These are phyloP conservation scores for Phylloporus sp. DNA, from an alignment of 768 basidiomycete genomes.

Conservation along the genomic window DNA sequence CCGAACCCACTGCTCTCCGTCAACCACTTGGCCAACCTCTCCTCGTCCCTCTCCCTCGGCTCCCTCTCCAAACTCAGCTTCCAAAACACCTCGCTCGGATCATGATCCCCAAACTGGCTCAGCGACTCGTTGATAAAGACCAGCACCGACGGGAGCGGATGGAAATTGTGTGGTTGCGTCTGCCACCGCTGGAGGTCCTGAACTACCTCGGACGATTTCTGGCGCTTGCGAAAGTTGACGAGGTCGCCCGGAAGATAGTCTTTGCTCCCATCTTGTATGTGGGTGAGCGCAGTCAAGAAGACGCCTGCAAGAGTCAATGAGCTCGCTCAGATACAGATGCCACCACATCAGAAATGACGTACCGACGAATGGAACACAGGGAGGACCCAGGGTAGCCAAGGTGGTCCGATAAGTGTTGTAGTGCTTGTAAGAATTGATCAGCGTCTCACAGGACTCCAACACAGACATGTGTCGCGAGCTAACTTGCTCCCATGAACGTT, in stretches of 20 bases:
- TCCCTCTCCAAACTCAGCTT: slow-evolving; percentile 47
- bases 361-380: slow-evolving; percentile 72
- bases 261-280: slow-evolving; percentile 59
- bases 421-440: slow-evolving; percentile 63
- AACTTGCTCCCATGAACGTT: slow-evolving; percentile 61
- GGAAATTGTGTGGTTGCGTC: slow-evolving; percentile 50
- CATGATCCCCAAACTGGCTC: slow-evolving; percentile 31
- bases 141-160: slow-evolving; percentile 38
- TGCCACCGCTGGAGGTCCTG: slow-evolving; percentile 57
- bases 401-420: slow-evolving; percentile 57
- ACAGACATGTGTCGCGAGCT: slow-evolving; percentile 43
- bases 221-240: slow-evolving; percentile 57
- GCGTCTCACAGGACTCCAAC: slow-evolving; percentile 49
- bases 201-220: slow-evolving; percentile 50
- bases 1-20: slow-evolving; percentile 38
- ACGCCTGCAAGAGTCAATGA: slow-evolving; percentile 37
- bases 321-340: slow-evolving; percentile 5
- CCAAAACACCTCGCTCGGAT: slow-evolving; percentile 36
- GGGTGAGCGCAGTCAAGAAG: slow-evolving; percentile 53
- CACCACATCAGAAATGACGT: slow-evolving; percentile 10
- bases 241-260: slow-evolving; percentile 41
- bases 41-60: slow-evolving; percentile 51
- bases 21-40: slow-evolving; percentile 39
- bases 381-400: slow-evolving; percentile 51
- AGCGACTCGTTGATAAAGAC: slow-evolving; percentile 41